Conservation (phyloP, 164 flowering plant genomes). For the Vitis labrusca region DNA sequence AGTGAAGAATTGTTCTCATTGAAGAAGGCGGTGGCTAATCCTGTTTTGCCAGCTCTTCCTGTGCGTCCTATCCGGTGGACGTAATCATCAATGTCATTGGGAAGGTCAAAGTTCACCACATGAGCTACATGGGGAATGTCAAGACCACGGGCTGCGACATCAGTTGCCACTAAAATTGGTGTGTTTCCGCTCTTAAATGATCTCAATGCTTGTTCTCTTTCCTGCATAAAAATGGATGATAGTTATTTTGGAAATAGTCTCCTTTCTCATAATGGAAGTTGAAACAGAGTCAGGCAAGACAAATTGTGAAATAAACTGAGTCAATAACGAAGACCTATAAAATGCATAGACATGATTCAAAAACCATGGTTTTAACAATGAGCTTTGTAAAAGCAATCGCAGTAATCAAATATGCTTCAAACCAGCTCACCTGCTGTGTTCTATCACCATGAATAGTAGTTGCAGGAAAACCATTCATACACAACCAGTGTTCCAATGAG, state of each 20-base stretch:
- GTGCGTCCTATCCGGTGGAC: conserved; percentile 78
- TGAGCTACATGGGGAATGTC: conserved; percentile 82
- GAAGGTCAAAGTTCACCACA: conserved; percentile 79
- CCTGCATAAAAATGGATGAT: conserved; percentile 31
- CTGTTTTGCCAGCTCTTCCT: conserved; percentile 70
- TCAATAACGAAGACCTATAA: too few relatives aligned
- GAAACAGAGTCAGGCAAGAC: too few relatives aligned
- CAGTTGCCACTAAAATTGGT: conserved; percentile 77
- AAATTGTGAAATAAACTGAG: too few relatives aligned
- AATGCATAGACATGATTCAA: too few relatives aligned
- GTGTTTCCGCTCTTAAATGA: conserved; percentile 67
- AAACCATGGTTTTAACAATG: too few relatives aligned
- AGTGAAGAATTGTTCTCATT: conserved; percentile 56
- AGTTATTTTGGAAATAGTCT: too few relatives aligned
- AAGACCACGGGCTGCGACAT: conserved; percentile 85
- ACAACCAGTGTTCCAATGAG: conserved; percentile 58
- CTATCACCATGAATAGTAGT: conserved; percentile 67
- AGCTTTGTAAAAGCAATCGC: too few relatives aligned
- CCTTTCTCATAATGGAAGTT: neutral
- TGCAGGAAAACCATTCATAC: conserved; percentile 57
- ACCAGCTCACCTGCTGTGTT: conserved; percentile 43
- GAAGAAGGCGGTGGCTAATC: conserved; percentile 77
- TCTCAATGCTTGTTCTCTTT: conserved; percentile 67
- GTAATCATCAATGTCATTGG: conserved; percentile 79
- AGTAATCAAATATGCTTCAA: neutral